These are phyloP conservation scores for Caloboletus firmus DNA, from an alignment of 1,284 basidiomycete genomes.

Conservation along the genomic window DNA sequence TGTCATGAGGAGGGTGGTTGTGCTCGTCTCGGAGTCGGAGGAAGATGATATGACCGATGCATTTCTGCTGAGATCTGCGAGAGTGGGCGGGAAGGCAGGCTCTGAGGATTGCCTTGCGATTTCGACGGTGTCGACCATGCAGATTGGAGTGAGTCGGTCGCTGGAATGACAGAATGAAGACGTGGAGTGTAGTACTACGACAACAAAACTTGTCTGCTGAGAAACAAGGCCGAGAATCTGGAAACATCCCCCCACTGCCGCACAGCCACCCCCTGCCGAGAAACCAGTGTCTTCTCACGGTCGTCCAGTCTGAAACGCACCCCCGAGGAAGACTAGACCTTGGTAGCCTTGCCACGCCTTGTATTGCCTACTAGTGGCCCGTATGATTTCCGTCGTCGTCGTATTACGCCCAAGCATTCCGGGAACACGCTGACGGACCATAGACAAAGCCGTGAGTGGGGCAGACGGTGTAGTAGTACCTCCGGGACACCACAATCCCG, in stretches of 20 bases:
- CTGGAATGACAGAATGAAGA: not conserved
- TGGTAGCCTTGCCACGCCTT: not conserved
- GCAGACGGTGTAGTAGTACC: too few species aligned
- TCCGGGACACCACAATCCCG: not conserved
- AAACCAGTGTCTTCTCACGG: constrained; percentile 8
- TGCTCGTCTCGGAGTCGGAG: constrained; percentile 57
- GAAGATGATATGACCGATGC: constrained; percentile 72
- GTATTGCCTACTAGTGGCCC: too few species aligned
- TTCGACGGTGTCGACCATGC: constrained; percentile 15
- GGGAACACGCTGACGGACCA: not conserved
- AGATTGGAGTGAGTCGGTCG: not conserved
- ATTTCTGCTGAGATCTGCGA: constrained; percentile 71
- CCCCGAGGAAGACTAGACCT: not conserved
- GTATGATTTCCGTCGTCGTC: not conserved
- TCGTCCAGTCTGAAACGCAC: not conserved
- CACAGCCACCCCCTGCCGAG: constrained; percentile 30
- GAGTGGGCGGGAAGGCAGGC: constrained; percentile 39
- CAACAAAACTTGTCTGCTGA: constrained; percentile 12
- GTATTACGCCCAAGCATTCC: too few species aligned
- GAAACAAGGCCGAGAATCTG: constrained; percentile 14
- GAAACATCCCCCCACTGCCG: constrained; percentile 17
- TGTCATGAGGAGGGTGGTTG: constrained; percentile 43
- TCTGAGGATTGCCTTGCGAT: not conserved
- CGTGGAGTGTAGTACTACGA: too few species aligned
- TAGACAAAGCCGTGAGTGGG: not conserved